Percentiles rank a stretch among this genome's conserved stretches.
Conservation (phyloP, 2,329 filamentous ascomycete species). For the Diaporthe sp. region DNA sequence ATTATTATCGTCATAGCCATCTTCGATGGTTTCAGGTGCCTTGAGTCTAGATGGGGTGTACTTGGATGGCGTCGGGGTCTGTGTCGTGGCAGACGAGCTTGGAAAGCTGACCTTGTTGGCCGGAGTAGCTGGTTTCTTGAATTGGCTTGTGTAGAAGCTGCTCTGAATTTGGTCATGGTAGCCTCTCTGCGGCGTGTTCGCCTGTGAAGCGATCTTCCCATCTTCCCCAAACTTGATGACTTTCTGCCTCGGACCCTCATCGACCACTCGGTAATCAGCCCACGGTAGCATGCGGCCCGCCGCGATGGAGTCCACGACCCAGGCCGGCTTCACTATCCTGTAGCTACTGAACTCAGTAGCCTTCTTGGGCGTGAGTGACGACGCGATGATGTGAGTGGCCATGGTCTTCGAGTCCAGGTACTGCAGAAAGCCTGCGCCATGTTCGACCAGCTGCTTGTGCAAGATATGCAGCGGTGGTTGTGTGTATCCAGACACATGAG, state of each 20-base stretch:
- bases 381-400: constrained; percentile 95
- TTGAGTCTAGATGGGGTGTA: constrained; percentile 34
- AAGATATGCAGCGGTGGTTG: constrained; percentile 85
- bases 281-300: constrained; percentile 87
- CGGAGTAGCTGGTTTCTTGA: constrained; percentile 55
- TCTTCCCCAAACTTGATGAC: constrained; percentile 69
- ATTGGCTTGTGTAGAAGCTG: constrained; percentile 84
- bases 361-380: constrained; percentile 91
- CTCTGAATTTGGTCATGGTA: constrained; percentile 85
- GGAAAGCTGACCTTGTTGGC: constrained; percentile 38
- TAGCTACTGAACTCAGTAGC: constrained; percentile 87
- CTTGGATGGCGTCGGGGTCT: constrained; percentile 26
- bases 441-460: constrained; percentile 85
- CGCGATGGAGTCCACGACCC: constrained; percentile 90
- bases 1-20: constrained; percentile 48
- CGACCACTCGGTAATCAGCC: constrained; percentile 84
- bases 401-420: constrained; percentile 95
- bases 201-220: constrained; percentile 74
- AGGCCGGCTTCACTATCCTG: constrained; percentile 92
- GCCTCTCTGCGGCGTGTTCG: constrained; percentile 66
- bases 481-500: constrained; percentile 94
- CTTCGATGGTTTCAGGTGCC: constrained; percentile 50
- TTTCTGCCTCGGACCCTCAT: constrained; percentile 86
- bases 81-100: constrained; percentile 35
- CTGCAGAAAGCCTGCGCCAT: constrained; percentile 95